Percentiles rank a stretch among this genome's conserved stretches.
Evolutionary conservation across 495 filamentous ascomycete species (phyloP).

Genomic region (Hypoxylon fragiforme): DNA sequence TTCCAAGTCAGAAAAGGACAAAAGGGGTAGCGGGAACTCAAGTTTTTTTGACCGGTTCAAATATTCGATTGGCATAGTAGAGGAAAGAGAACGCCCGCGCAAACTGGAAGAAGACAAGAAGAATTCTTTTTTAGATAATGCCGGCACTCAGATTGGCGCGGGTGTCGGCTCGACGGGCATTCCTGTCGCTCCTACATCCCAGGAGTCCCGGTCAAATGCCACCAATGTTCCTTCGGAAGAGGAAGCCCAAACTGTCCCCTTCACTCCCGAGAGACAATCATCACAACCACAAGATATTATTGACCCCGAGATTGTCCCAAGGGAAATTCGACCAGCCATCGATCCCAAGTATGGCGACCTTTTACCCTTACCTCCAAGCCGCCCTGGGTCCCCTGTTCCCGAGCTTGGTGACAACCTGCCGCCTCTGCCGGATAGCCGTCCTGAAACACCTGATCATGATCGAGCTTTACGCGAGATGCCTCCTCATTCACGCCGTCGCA

Average conservation of each 20-base stretch:
- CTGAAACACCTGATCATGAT: constrained; percentile 46
- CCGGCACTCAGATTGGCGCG: constrained; percentile 63
- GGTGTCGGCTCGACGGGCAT: constrained; percentile 58
- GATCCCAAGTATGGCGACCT: constrained; percentile 60
- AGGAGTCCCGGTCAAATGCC: constrained; percentile 49
- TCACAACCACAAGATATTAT: constrained; percentile 42
- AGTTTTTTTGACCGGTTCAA: constrained; percentile 43
- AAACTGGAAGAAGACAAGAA: constrained; percentile 41
- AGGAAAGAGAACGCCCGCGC: constrained; percentile 31
- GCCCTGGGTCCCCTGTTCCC: constrained; percentile 48
- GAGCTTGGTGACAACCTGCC: constrained; percentile 44
- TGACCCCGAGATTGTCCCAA: constrained; percentile 55
- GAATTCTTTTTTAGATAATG: constrained; percentile 66
- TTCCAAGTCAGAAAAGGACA: constrained; percentile 38
- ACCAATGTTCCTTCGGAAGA: constrained; percentile 40
- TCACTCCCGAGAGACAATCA: constrained; percentile 20
- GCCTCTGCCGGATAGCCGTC: constrained; percentile 55
- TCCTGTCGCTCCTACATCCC: constrained; percentile 47
- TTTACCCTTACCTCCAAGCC: constrained; percentile 57
- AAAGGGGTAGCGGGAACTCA: constrained; percentile 31
- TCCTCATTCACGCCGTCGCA: constrained; percentile 43
- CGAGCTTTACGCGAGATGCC: constrained; percentile 30
- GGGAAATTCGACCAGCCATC: constrained; percentile 58
- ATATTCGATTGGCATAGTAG: constrained; percentile 37
- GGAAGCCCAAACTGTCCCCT: constrained; percentile 16